A percentile compares a stretch with the other conserved stretches of the same genome.
Evolutionary conservation across 2,329 filamentous ascomycete species (phyloP).

Genomic region (Apiospora phragmitis): DNA sequence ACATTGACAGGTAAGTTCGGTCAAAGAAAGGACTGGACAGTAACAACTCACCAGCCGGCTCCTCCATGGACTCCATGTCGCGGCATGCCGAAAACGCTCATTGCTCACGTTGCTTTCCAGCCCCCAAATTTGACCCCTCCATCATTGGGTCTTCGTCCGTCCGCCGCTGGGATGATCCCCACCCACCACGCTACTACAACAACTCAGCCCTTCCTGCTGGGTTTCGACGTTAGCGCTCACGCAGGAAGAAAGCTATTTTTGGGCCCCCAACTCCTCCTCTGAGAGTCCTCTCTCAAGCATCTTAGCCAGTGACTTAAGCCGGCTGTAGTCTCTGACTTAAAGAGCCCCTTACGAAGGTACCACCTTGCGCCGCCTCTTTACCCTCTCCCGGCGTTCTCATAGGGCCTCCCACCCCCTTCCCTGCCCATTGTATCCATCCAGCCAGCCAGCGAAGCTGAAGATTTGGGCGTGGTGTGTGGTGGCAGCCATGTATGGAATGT

Average conservation of each 20-base stretch:
- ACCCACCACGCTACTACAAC: background rate
- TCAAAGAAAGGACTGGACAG: background rate
- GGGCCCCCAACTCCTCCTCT: background rate
- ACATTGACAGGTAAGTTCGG: no score
- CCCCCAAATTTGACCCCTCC: conserved; percentile 4
- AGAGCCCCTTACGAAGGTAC: background rate
- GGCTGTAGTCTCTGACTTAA: no score
- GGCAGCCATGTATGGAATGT: background rate
- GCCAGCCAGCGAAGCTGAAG: background rate
- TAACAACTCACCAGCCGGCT: background rate
- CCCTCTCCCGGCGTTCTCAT: background rate
- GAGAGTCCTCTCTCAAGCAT: background rate
- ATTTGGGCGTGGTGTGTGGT: background rate
- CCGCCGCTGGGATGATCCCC: background rate
- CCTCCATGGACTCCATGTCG: background rate
- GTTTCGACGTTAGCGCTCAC: background rate
- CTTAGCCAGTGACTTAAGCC: background rate
- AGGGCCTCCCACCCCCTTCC: background rate
- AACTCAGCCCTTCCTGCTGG: conserved; percentile 2
- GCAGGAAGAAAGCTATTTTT: conserved; percentile 1
- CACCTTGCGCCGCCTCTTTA: background rate
- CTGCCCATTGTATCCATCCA: background rate
- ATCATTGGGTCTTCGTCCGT: background rate
- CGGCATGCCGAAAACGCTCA: background rate
- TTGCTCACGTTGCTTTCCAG: background rate